Conservation (phyloP, 2,329 filamentous ascomycete genomes). For the Verticillium isaacii region DNA sequence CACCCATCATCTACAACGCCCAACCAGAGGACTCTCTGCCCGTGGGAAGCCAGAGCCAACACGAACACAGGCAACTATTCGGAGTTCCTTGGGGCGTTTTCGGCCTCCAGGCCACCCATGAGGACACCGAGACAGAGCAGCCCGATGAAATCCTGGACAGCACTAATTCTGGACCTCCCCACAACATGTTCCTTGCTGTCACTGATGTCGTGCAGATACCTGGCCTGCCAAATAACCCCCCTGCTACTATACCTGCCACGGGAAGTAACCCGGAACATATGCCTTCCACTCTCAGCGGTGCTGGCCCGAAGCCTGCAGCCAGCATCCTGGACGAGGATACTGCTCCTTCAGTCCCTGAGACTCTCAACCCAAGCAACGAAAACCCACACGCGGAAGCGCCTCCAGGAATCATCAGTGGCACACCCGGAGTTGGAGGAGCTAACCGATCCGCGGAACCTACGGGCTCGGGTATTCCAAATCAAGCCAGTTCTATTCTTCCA, state of each 20-base stretch:
- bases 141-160: background rate
- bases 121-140: background rate
- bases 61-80: slow-evolving; percentile 5
- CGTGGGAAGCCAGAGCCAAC: background rate
- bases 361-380: background rate
- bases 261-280: background rate
- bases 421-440: background rate
- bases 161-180: background rate
- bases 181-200: background rate
- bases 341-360: background rate
- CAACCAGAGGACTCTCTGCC: background rate
- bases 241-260: background rate
- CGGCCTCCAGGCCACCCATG: background rate
- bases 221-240: background rate
- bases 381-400: background rate
- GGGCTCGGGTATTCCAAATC: background rate
- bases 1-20: background rate
- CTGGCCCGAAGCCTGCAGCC: background rate
- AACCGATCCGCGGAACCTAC: background rate
- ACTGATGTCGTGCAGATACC: background rate
- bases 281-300: background rate
- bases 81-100: slow-evolving; percentile 7
- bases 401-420: background rate
- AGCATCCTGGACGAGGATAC: background rate
- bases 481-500: background rate